Conservation (phyloP, 441 rosid species). For the Gossypium schwendimanii region DNA sequence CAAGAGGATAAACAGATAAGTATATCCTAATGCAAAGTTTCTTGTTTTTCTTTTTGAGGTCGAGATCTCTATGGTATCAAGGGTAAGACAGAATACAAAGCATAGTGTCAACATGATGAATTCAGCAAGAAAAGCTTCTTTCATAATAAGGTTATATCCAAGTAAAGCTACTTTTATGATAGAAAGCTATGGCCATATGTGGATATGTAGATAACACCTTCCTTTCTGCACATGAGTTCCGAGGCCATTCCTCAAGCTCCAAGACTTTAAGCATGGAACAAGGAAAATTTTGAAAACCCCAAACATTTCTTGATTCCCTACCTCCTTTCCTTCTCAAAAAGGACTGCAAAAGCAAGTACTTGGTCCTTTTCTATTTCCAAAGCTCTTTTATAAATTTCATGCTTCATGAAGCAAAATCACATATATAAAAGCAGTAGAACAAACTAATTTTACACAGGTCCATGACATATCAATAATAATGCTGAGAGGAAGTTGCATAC, state of each 20-base stretch:
- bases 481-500: slow-evolving; percentile 30
- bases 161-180: background rate
- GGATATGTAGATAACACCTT: background rate
- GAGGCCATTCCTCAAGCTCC: background rate
- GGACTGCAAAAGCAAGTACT: background rate
- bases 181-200: background rate
- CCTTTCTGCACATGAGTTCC: background rate
- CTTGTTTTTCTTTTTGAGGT: background rate
- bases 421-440: background rate
- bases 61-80: background rate
- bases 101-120: background rate
- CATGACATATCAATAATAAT: background rate
- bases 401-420: background rate
- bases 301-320: background rate
- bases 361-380: background rate
- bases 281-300: background rate
- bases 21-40: background rate
- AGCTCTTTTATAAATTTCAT: background rate
- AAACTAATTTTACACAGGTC: background rate
- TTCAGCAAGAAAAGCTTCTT: background rate
- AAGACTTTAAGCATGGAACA: background rate
- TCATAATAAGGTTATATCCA: background rate
- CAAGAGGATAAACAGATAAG: background rate
- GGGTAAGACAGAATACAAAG: background rate
- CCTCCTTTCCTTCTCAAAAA: background rate